A percentile compares a stretch with the other conserved stretches of the same genome.
Evolutionary conservation across 2,329 filamentous ascomycete genomes (phyloP).

Genomic region (Shiraia bambusicola): DNA sequence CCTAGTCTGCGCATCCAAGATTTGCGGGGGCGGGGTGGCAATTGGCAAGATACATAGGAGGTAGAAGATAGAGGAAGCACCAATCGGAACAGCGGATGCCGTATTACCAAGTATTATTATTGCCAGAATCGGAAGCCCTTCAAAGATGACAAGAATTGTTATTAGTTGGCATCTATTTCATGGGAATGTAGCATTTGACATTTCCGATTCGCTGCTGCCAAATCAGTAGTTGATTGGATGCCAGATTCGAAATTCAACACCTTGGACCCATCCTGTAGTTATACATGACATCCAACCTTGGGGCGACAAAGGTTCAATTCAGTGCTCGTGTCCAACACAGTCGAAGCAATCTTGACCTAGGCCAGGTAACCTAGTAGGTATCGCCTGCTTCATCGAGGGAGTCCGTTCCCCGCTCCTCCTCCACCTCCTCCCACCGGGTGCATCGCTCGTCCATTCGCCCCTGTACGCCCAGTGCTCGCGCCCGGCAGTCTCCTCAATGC

Average conservation of each 20-base stretch:
- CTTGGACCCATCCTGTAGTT: no score
- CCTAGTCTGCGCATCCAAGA: slow-evolving; percentile 9
- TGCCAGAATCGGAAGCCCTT: no score
- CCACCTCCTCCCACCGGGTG: slow-evolving; percentile 18
- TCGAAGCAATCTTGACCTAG: no score
- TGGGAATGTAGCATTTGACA: no score
- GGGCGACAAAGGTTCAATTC: no score
- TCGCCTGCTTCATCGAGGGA: slow-evolving; percentile 32
- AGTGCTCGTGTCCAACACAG: no score
- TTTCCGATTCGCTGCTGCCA: no score
- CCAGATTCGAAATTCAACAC: no score
- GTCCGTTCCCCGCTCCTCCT: slow-evolving; percentile 33
- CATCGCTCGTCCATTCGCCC: slow-evolving; percentile 11
- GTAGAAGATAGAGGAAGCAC: slow-evolving; percentile 1
- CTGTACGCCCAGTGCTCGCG: slow-evolving; percentile 16
- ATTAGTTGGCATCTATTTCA: background rate
- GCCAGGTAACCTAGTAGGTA: no score
- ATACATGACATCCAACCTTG: no score
- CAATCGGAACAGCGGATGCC: slow-evolving; percentile 4
- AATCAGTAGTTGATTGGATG: no score
- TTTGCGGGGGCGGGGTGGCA: slow-evolving; percentile 47
- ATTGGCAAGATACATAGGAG: no score
- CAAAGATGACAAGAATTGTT: background rate
- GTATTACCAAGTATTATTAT: background rate
- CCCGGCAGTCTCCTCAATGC: slow-evolving; percentile 38